Evolutionary conservation across 2,329 filamentous ascomycete genomes (phyloP), one percentile per base, ranked within the genome.

Genomic region (Apiospora phragmitis): DNA sequence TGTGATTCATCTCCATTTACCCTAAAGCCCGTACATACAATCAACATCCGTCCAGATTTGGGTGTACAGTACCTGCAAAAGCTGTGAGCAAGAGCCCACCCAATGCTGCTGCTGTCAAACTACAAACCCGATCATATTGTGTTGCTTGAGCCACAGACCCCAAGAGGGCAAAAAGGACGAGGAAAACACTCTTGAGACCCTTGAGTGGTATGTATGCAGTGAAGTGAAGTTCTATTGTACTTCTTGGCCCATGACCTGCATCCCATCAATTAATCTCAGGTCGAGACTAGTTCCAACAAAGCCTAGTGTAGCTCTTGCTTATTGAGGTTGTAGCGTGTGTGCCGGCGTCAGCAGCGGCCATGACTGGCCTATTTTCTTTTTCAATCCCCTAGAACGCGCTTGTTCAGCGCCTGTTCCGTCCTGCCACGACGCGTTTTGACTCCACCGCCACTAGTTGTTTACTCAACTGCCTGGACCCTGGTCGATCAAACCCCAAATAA

Each of bases 401-500:
- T 67, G 65, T 43, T 12, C 42, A 43, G 65, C 65, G 65, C n/a
- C 65, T 43, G n/a, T 67, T 35, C 65, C 41, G 41, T 18, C 65
- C 32, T 38, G 55, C 38, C 32, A 62, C 55, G 55, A 62, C 55
- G 55, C 55, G 55, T 62, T 62, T 62, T 62, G 55, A 38, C 55
- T 62, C 55, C 55, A 62, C 55, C 55, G 29, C 32, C 32, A 38
- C 55, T 35, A 62, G 8, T n/a, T 62, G 55, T 62, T 38, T 62
- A 62, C 55, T 21, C 55, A 21, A 21, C 32, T 29, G 32, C 29
- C 32, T 62, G 32, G 55, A 62, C 55, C 55, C 55, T 62, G 55
- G 55, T 62, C 55, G 38, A 62, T 38, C 55, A 62, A 62, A 62
- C 38, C 12, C 55, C 55, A 62, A 62, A 62, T 38, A 62, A 62